Evolutionary conservation across 148 eudicot genomes (phyloP), one percentile per base, ranked within the genome.

Genomic region (Chenopodium suecicum): DNA sequence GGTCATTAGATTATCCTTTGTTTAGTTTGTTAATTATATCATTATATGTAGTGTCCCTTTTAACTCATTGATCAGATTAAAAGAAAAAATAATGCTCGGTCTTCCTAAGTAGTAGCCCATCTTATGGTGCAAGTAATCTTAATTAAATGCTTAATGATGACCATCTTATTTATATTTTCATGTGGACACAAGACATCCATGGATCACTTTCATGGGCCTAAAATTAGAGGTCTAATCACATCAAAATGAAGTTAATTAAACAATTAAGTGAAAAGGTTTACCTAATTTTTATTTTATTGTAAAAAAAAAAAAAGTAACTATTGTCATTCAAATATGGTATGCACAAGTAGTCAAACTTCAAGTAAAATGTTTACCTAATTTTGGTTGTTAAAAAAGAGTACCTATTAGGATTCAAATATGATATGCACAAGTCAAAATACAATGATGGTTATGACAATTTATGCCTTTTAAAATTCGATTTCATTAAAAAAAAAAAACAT

Each of bases 181-280:
- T 34, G 54, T 64, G 34, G 79, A 41, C 69, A 63, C 12, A 25
- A 72, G 19, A 50, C 2, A 27, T 34, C 6, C 22, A 68, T 2
- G 4, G 32, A 50, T 41, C 77, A 80, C 70, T 80, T 52, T 80
- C 44, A 5, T 12, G 46, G 41, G 54, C 41, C 58, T 41, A 79
- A 44, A 20, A 58, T 62, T 64, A 37, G 47, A 80, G 29, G 70
- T 72, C 47, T 14, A 73, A 44, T 80, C 60, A 80, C 58, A 72
- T 72, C 58, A 80, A 32, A 14, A 58, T 29, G 23, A 34, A 34
- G 66, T 31, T 2, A 25, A 76, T 20, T 72, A 72, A 37, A 19
- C 13, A 70, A 34, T 34, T 34, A 34, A 60, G 13, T n/a, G n/a
- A 17, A 58, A 58, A 20, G 16, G 27, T 34, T 58, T 29, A 76